A percentile compares a stretch with the other conserved stretches of the same genome.
Conservation (phyloP, 1,284 basidiomycete species). For the Malassezia sp. region DNA sequence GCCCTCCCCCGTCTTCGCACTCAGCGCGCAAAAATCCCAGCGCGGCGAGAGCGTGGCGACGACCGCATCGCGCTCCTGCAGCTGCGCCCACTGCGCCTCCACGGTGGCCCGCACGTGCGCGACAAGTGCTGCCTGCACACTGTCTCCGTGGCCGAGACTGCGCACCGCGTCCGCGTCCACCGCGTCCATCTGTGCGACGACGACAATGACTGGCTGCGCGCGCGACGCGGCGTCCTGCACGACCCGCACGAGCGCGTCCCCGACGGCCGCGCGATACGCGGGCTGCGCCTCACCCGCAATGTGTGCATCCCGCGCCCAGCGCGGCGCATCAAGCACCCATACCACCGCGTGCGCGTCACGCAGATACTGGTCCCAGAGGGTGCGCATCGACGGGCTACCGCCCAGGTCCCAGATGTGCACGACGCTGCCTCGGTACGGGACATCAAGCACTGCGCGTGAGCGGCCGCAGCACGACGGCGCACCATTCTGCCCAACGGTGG, state of each 20-base stretch:
- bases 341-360: conserved; percentile 25
- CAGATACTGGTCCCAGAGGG: conserved; percentile 29
- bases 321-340: conserved; percentile 24
- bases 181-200: conserved; percentile 6
- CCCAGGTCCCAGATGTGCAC: conserved; percentile 36
- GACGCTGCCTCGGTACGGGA: conserved; percentile 17
- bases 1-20: conserved; percentile 11
- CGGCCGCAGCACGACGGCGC: not conserved
- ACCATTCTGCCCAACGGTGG: conserved; percentile 32
- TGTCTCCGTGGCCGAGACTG: too few relatives aligned
- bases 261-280: conserved; percentile 4
- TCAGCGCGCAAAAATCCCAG: not conserved
- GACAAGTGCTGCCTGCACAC: not conserved
- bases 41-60: not conserved
- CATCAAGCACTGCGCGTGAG: conserved; percentile 17
- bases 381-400: conserved; percentile 24
- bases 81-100: not conserved
- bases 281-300: not conserved
- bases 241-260: not conserved
- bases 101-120: not conserved
- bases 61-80: not conserved
- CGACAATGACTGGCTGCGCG: conserved; percentile 6
- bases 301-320: conserved; percentile 1
- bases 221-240: not conserved
- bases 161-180: not conserved